Evolutionary conservation across 1,139 yeast genomes (phyloP), one percentile per base, ranked within the genome.

Genomic region (Kurtzmaniella quercitrusa): DNA sequence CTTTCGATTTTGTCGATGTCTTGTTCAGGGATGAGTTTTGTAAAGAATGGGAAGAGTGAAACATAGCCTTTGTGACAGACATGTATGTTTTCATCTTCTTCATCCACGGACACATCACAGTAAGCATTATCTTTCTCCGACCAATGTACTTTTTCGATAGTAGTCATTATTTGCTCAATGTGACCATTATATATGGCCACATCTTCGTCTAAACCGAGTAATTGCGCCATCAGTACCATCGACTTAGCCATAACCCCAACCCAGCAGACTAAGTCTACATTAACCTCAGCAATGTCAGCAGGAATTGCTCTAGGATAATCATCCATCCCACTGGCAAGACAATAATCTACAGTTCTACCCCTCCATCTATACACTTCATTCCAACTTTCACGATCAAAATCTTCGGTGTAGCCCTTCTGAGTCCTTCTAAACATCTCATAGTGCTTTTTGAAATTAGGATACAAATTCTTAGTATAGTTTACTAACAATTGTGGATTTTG

Each of bases 21-120:
- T 7, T 68, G 61, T 3, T 54, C 51, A 1, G 86, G 81, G 37
- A 90, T 69, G 48, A 90, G 70, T 52, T 82, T 82, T 42, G 91
- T 77, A 45, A 88, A 64, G 62, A 93, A 88, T 38, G 99, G 99
- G 65, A 93, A 78, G 42, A 91, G 63, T 0, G 96, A 76, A 29
- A 93, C 79, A 58, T 93, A 93, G 1, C 99, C 99, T 56, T 85
- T 82, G 61, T 83, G 94, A 56, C 98, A 93, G 14, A 80, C 91
- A 57, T 75, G 79, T 2, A 65, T 54, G 49, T 79, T 77, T 48
- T 81, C 84, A 46, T 85, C 94, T 46, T 73, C 78, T 34, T 82
- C 88, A 60, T 88, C 83, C 3, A 89, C 79, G 0, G 95, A 75
- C 9, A 84, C 70, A 60, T 93, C 99, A 63, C 98, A 93, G 60